Conservation (phyloP, 148 eudicot species). For the Persicaria tinctoria region DNA sequence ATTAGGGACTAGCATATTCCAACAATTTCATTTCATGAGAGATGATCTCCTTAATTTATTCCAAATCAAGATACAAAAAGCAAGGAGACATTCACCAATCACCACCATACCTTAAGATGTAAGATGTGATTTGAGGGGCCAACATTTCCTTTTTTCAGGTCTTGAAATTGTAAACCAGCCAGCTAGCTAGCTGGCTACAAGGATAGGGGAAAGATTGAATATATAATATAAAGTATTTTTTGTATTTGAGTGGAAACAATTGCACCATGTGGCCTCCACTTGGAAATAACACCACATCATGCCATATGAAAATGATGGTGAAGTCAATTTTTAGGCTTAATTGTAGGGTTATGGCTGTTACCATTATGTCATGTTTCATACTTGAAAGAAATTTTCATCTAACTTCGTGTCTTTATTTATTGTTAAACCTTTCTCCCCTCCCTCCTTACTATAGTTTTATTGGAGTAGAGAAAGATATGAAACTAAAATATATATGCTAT, state of each 20-base stretch:
- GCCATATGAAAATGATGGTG: background rate
- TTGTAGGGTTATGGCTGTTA: background rate
- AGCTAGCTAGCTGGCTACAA: background rate
- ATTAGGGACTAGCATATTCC: background rate
- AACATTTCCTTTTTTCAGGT: background rate
- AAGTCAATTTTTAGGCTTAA: background rate
- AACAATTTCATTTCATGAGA: background rate
- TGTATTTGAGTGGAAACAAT: background rate
- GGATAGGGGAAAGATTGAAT: too few relatives aligned
- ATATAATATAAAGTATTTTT: too few relatives aligned
- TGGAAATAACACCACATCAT: background rate
- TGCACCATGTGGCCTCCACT: background rate
- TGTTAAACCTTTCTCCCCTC: too few relatives aligned
- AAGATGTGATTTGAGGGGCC: slow-evolving; percentile 6
- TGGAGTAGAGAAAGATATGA: too few relatives aligned
- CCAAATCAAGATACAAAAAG: too few relatives aligned
- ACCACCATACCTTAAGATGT: background rate
- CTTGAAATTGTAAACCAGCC: background rate
- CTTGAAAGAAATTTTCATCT: background rate
- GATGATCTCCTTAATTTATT: background rate
- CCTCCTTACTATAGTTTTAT: too few relatives aligned
- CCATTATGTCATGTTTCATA: background rate
- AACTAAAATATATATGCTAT: too few relatives aligned
- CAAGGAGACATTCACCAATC: background rate
- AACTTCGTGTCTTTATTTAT: background rate